Percentiles rank a stretch among this genome's conserved stretches.
Evolutionary conservation across 805 yeast species (phyloP).

Genomic region (Saturnispora quitensis): DNA sequence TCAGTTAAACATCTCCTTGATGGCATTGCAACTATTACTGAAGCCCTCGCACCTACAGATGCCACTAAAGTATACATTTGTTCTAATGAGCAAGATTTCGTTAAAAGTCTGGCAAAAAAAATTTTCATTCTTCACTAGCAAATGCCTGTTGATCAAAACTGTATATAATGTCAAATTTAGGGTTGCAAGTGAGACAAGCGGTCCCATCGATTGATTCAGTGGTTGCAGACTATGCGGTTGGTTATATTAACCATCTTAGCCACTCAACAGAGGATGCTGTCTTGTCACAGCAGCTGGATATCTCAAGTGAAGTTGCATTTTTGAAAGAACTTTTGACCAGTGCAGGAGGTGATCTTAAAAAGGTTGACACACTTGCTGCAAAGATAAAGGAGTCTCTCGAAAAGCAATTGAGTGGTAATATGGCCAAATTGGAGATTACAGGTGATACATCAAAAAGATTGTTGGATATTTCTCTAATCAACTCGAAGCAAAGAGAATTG

Average conservation of each 20-base stretch:
- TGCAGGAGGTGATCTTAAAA: slow-evolving; percentile 70
- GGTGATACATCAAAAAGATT: slow-evolving; percentile 87
- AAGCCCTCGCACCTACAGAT: too few species aligned
- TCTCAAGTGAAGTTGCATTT: slow-evolving; percentile 59
- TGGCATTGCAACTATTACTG: too few species aligned
- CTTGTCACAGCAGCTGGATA: slow-evolving; percentile 61
- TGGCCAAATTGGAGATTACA: slow-evolving; percentile 65
- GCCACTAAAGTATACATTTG: too few species aligned
- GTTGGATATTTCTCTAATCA: slow-evolving; percentile 64
- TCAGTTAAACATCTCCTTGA: too few species aligned
- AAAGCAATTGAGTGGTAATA: slow-evolving; percentile 51
- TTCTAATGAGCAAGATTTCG: not conserved
- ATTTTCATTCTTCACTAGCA: not conserved
- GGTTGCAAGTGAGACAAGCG: slow-evolving; percentile 67
- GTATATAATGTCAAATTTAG: slow-evolving; percentile 26
- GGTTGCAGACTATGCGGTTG: slow-evolving; percentile 84
- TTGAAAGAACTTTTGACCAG: slow-evolving; percentile 54
- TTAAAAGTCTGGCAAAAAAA: not conserved
- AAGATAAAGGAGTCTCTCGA: slow-evolving; percentile 40
- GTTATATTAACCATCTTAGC: slow-evolving; percentile 80
- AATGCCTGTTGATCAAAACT: not conserved
- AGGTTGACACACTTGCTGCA: slow-evolving; percentile 41
- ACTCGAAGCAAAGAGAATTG: slow-evolving; percentile 61
- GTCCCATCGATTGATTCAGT: slow-evolving; percentile 80
- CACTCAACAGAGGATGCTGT: slow-evolving; percentile 73